Evolutionary conservation across 2,329 filamentous ascomycete species (phyloP).

Genomic region (Orbilia javanica): DNA sequence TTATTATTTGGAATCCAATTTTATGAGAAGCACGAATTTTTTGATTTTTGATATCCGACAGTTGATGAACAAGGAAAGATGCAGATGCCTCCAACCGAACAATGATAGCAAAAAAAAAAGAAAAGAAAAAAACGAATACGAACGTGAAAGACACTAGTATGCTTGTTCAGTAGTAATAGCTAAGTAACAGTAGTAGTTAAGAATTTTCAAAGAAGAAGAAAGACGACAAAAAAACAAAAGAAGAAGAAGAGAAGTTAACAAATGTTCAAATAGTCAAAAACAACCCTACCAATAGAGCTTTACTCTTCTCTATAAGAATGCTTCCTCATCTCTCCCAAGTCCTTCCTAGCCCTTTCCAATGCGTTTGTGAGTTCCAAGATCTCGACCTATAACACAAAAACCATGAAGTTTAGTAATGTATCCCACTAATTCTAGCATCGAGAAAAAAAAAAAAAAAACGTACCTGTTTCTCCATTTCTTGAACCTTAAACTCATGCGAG

Average conservation of each 20-base stretch:
- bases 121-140: neutral
- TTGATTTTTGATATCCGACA: constrained; percentile 3
- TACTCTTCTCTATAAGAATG: constrained; percentile 83
- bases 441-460: constrained; percentile 63
- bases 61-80: neutral
- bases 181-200: neutral
- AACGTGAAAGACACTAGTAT: neutral
- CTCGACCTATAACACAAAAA: constrained; percentile 77
- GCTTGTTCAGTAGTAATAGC: constrained; percentile 2
- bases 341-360: constrained; percentile 80
- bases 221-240: neutral
- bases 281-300: neutral
- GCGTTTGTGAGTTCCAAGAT: constrained; percentile 95
- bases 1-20: no score
- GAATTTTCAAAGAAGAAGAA: neutral
- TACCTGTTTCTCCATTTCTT: constrained; percentile 99
- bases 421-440: neutral
- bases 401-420: constrained; percentile 59
- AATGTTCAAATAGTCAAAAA: neutral
- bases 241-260: neutral
- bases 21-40: neutral
- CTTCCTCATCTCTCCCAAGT: constrained; percentile 97
- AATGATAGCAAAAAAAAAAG: neutral
- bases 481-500: constrained; percentile 96
- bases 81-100: neutral